A percentile compares a stretch with the other conserved stretches of the same genome.
These are phyloP conservation scores for Psilocybe cyanescens DNA, from an alignment of 768 basidiomycete genomes.

Conservation along the genomic window DNA sequence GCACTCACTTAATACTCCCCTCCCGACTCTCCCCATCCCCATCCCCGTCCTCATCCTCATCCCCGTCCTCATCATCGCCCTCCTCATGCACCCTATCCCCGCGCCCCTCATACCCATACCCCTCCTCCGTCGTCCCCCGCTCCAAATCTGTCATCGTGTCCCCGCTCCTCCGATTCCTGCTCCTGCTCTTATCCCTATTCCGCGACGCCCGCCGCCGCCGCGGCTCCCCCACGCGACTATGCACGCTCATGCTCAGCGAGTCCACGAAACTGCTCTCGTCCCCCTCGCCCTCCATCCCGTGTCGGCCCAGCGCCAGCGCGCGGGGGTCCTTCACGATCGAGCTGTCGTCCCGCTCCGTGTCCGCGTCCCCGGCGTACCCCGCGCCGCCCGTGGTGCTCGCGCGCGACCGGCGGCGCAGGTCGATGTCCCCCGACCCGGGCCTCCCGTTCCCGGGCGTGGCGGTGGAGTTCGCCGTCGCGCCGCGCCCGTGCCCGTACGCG, in stretches of 20 bases:
- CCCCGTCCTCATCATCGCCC: slow-evolving; percentile 5
- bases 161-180: background rate
- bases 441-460: background rate
- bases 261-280: background rate
- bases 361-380: background rate
- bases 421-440: background rate
- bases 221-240: background rate
- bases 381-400: background rate
- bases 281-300: background rate
- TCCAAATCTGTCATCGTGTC: background rate
- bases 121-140: background rate
- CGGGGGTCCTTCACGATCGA: slow-evolving; percentile 6
- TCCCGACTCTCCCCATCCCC: slow-evolving; percentile 21
- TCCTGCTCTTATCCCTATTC: background rate
- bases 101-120: background rate
- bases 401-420: background rate
- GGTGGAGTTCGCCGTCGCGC: background rate
- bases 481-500: slow-evolving; percentile 12
- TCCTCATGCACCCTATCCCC: slow-evolving; percentile 3
- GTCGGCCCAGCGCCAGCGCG: background rate
- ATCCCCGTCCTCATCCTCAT: slow-evolving; percentile 8
- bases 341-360: slow-evolving; percentile 10
- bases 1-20: slow-evolving; percentile 26
- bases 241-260: slow-evolving; percentile 10
- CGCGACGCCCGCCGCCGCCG: background rate